Percentiles rank a stretch among this genome's conserved stretches.
Evolutionary conservation across 2,329 filamentous ascomycete genomes (phyloP).

Genomic region (Pseudovirgaria hyperparasitica): DNA sequence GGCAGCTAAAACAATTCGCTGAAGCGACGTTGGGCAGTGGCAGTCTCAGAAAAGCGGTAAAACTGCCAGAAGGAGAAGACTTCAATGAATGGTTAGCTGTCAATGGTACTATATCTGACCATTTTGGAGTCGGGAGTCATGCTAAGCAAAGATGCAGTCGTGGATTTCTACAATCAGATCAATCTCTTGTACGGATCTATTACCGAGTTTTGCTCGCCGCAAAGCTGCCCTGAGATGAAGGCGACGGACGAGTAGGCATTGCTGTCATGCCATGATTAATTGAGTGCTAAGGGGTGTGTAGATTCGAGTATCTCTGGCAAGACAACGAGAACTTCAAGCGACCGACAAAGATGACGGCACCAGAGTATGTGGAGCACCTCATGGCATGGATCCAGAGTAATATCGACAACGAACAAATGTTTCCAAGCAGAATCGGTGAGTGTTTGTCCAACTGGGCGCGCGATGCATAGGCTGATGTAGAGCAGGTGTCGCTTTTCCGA

Average conservation of each 20-base stretch:
- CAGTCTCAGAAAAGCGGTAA: conserved; percentile 90
- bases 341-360: conserved; percentile 95
- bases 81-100: conserved; percentile 97
- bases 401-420: conserved; percentile 89
- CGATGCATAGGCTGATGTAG: conserved; percentile 7
- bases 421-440: conserved; percentile 81
- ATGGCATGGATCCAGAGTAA: conserved; percentile 95
- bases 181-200: conserved; percentile 98
- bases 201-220: conserved; percentile 96
- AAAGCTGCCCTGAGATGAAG: conserved; percentile 98
- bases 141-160: conserved; percentile 46
- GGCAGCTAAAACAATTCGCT: conserved; percentile 94
- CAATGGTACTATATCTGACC: conserved; percentile 54
- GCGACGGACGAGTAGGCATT: conserved; percentile 82
- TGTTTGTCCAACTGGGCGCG: conserved; percentile 1
- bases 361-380: conserved; percentile 93
- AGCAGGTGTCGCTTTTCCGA: conserved; percentile 78
- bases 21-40: conserved; percentile 93
- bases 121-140: conserved; percentile 1
- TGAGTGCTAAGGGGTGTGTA: conserved; percentile 19
- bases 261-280: background rate
- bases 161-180: conserved; percentile 99
- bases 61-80: conserved; percentile 92
- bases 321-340: conserved; percentile 88
- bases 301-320: conserved; percentile 98